Percentiles rank a stretch among this genome's conserved stretches.
These are phyloP conservation scores for Mucor indicus DNA, from an alignment of 371 early-diverging fungal species.

Conservation along the genomic window DNA sequence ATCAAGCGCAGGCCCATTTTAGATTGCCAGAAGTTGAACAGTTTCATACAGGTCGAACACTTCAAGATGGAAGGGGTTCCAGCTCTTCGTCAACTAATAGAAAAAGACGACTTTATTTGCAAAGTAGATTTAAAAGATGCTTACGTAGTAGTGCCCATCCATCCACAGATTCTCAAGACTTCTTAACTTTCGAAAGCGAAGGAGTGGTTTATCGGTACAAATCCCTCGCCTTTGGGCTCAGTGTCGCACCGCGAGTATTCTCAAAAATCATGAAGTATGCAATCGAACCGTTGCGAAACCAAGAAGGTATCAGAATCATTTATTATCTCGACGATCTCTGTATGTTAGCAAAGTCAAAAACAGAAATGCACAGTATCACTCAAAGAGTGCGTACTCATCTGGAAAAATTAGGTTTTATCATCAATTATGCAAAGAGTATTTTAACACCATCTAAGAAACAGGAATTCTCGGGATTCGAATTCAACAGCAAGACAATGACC, in stretches of 20 bases:
- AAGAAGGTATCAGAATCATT: constrained; percentile 4
- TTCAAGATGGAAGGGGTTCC: constrained; percentile 14
- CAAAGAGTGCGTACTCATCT: background rate
- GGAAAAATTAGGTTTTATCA: constrained; percentile 1
- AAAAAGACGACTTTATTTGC: constrained; percentile 1
- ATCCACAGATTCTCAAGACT: constrained; percentile 2
- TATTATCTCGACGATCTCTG: constrained; percentile 16
- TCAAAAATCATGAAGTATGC: constrained; percentile 1
- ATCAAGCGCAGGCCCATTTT: constrained; percentile 5
- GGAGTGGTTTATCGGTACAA: constrained; percentile 7
- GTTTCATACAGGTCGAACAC: constrained; percentile 3
- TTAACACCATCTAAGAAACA: background rate
- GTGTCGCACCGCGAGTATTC: background rate
- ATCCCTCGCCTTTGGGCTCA: constrained; percentile 7
- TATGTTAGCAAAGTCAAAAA: constrained; percentile 2
- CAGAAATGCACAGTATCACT: background rate
- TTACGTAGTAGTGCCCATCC: constrained; percentile 8
- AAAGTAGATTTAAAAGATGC: constrained; percentile 13
- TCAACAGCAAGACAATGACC: constrained; percentile 6
- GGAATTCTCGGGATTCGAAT: constrained; percentile 1
- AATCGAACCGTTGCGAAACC: constrained; percentile 1
- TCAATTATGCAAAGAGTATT: constrained; percentile 2
- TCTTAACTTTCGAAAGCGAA: background rate
- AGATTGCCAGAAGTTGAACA: constrained; percentile 4
- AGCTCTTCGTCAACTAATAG: constrained; percentile 2